A percentile compares a stretch with the other conserved stretches of the same genome.
These are phyloP conservation scores for Prunus davidiana DNA, from an alignment of 306 rosid genomes.

Conservation along the genomic window DNA sequence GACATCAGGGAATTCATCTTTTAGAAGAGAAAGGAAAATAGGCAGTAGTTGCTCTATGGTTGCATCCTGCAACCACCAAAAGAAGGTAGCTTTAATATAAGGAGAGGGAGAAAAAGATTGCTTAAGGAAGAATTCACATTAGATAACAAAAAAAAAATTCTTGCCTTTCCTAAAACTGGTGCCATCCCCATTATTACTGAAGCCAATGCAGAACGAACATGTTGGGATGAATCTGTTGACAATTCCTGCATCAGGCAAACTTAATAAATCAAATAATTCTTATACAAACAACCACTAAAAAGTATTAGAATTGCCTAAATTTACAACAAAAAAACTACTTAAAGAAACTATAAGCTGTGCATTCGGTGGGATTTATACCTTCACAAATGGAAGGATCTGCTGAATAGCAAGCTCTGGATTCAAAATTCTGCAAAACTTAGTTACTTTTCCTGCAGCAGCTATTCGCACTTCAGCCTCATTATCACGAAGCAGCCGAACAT, in stretches of 20 bases:
- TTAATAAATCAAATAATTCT: background rate
- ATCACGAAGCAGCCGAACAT: conserved; percentile 93
- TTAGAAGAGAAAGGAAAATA: conserved; percentile 89
- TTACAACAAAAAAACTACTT: background rate
- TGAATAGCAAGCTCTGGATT: conserved; percentile 86
- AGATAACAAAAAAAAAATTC: background rate
- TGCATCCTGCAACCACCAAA: conserved; percentile 69
- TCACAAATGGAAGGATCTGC: conserved; percentile 92
- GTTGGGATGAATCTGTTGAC: conserved; percentile 97
- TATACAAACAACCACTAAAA: conserved; percentile 7
- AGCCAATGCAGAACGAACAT: conserved; percentile 97
- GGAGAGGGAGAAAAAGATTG: conserved; percentile 8
- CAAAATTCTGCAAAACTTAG: conserved; percentile 89
- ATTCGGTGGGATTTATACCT: conserved; percentile 49
- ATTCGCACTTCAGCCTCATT: conserved; percentile 99
- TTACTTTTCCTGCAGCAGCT: conserved; percentile 98
- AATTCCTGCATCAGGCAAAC: conserved; percentile 54
- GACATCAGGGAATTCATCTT: conserved; percentile 98
- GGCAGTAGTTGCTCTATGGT: conserved; percentile 96
- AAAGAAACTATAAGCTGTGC: conserved; percentile 5
- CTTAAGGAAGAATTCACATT: background rate
- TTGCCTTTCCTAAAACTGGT: conserved; percentile 92
- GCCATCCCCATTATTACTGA: conserved; percentile 99
- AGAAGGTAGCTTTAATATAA: background rate
- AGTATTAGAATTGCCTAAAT: background rate